A percentile compares a stretch with the other conserved stretches of the same genome.
Conservation (phyloP, 805 yeast genomes). For the Metschnikowia lunata region DNA sequence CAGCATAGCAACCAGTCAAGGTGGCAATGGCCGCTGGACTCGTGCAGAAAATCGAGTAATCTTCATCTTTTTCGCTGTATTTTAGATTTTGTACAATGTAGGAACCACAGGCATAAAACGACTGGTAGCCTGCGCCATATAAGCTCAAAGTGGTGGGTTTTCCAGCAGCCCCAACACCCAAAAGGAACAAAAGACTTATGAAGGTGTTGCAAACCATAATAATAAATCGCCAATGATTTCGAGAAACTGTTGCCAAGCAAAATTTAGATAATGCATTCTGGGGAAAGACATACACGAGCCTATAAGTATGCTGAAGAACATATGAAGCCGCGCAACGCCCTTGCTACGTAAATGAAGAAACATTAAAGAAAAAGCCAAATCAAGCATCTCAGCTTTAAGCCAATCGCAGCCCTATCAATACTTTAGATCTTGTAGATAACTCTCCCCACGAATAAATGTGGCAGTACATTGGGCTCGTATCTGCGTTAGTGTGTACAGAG, state of each 20-base stretch:
- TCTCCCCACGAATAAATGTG: no score
- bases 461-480: no score
- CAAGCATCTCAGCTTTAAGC: no score
- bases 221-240: not conserved
- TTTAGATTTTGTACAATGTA: constrained; percentile 4
- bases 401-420: no score
- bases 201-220: constrained; percentile 3
- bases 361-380: no score
- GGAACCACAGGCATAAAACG: constrained; percentile 12
- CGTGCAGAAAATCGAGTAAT: constrained; percentile 11
- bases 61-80: constrained; percentile 3
- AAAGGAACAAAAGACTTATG: constrained; percentile 1
- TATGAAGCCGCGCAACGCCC: not conserved
- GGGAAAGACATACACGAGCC: not conserved
- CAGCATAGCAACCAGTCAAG: constrained; percentile 10
- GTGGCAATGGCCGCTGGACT: constrained; percentile 14
- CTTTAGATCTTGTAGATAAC: no score
- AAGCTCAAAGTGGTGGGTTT: constrained; percentile 9
- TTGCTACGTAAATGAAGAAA: no score
- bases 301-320: not conserved
- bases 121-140: constrained; percentile 8
- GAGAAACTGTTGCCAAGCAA: not conserved
- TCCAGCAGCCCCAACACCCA: constrained; percentile 5
- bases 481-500: no score
- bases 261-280: constrained; percentile 1